A percentile compares a stretch with the other conserved stretches of the same genome.
These are phyloP conservation scores for Talaromyces piceae DNA, from an alignment of 2,329 filamentous ascomycete genomes.

Conservation along the genomic window DNA sequence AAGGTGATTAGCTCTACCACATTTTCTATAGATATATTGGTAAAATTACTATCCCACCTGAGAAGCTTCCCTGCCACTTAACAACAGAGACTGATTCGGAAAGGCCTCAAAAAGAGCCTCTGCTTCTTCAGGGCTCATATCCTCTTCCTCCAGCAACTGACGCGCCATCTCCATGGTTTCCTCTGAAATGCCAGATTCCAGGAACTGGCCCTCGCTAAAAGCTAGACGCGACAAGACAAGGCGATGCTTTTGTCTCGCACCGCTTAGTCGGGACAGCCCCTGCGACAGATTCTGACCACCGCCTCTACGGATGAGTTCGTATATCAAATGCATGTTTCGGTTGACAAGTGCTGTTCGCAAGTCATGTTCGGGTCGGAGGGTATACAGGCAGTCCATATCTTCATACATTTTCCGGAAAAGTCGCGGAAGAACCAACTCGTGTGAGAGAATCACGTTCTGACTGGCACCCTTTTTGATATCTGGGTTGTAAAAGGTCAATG, in stretches of 20 bases:
- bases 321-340: conserved; percentile 52
- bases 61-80: conserved; percentile 10
- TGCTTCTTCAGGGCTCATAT: conserved; percentile 71
- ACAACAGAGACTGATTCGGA: conserved; percentile 18
- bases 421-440: conserved; percentile 64
- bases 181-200: conserved; percentile 68
- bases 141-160: conserved; percentile 68
- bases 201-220: conserved; percentile 70
- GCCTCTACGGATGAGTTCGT: conserved; percentile 54
- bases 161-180: conserved; percentile 76
- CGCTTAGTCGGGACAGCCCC: conserved; percentile 62
- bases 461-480: conserved; percentile 57
- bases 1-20: no score
- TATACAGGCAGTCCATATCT: conserved; percentile 57
- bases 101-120: conserved; percentile 50
- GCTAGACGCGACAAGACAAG: conserved; percentile 75
- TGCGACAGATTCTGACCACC: conserved; percentile 60
- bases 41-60: conserved; percentile 3
- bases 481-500: conserved; percentile 36
- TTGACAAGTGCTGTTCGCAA: conserved; percentile 50
- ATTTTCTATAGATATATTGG: neutral
- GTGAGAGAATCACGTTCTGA: conserved; percentile 56
- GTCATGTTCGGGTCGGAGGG: conserved; percentile 38
- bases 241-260: conserved; percentile 73
- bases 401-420: conserved; percentile 70